Conservation (phyloP, 1,284 basidiomycete species). For the Ceratobasidium sp. region DNA sequence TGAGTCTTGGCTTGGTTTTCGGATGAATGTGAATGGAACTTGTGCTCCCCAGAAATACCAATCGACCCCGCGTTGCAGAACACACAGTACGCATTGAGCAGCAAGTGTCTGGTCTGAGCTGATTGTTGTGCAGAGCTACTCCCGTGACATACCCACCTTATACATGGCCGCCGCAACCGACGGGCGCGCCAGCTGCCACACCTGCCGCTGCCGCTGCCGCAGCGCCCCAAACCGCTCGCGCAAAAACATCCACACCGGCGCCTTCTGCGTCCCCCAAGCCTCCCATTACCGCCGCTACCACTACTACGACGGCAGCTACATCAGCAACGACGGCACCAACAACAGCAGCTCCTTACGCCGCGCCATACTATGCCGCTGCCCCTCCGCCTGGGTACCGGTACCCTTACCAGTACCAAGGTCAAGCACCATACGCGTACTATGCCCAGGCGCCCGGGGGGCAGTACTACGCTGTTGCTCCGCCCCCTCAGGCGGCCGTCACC, state of each 20-base stretch:
- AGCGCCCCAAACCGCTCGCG: constrained; percentile 49
- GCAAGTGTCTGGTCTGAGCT: not conserved
- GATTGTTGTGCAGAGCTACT: constrained; percentile 17
- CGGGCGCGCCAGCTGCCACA: constrained; percentile 34
- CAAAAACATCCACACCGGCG: constrained; percentile 47
- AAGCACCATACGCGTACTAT: constrained; percentile 44
- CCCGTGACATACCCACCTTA: constrained; percentile 20
- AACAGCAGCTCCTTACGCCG: constrained; percentile 24
- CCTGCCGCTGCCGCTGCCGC: constrained; percentile 15
- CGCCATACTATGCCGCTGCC: constrained; percentile 32
- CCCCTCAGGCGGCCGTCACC: constrained; percentile 23
- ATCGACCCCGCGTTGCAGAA: constrained; percentile 73
- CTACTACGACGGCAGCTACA: constrained; percentile 50
- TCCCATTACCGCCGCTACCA: constrained; percentile 12
- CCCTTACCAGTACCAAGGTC: constrained; percentile 43
- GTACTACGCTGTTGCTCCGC: constrained; percentile 32
- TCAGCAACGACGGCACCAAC: constrained; percentile 39
- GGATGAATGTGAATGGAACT: constrained; percentile 30
- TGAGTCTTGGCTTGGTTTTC: constrained; percentile 24
- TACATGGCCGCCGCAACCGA: constrained; percentile 36
- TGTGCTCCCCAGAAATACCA: constrained; percentile 62
- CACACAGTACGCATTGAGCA: constrained; percentile 31
- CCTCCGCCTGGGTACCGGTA: constrained; percentile 34
- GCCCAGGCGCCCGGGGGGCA: constrained; percentile 27
- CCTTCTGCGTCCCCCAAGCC: constrained; percentile 49